phyloP scores from a whole-genome alignment of 306 rosid genomes.

The Acacia acuminata region DNA sequence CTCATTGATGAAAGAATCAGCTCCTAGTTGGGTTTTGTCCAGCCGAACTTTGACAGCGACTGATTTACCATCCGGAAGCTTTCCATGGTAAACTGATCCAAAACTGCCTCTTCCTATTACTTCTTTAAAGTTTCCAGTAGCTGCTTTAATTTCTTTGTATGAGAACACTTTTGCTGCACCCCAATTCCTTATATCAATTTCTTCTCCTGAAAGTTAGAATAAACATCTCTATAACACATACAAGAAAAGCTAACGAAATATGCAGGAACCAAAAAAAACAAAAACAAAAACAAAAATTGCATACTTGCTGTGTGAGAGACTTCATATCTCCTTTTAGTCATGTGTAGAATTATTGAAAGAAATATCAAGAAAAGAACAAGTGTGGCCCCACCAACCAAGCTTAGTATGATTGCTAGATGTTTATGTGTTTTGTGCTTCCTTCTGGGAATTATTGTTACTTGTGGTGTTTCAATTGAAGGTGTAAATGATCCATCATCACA shows the following conservation, averaged over 20 bases:
- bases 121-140: slow-evolving; percentile 81
- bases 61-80: slow-evolving; percentile 65
- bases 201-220: slow-evolving; percentile 43
- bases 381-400: slow-evolving; percentile 61
- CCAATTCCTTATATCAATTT: slow-evolving; percentile 73
- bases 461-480: slow-evolving; percentile 80
- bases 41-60: slow-evolving; percentile 93
- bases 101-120: slow-evolving; percentile 89
- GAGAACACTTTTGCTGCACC: slow-evolving; percentile 72
- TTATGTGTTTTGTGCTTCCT: slow-evolving; percentile 44
- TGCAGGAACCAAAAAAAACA: too few relatives aligned
- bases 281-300: slow-evolving; percentile 10
- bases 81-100: slow-evolving; percentile 91
- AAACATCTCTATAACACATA: background rate
- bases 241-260: background rate
- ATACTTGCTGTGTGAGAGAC: slow-evolving; percentile 56
- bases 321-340: slow-evolving; percentile 52
- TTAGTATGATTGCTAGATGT: slow-evolving; percentile 50
- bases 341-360: slow-evolving; percentile 45
- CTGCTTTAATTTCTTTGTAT: slow-evolving; percentile 81
- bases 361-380: slow-evolving; percentile 45
- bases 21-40: slow-evolving; percentile 85
- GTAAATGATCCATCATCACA: slow-evolving; percentile 57
- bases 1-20: slow-evolving; percentile 93
- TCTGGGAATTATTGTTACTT: slow-evolving; percentile 58